Evolutionary conservation across 768 basidiomycete species (phyloP).

Genomic region (Suillus luteus): DNA sequence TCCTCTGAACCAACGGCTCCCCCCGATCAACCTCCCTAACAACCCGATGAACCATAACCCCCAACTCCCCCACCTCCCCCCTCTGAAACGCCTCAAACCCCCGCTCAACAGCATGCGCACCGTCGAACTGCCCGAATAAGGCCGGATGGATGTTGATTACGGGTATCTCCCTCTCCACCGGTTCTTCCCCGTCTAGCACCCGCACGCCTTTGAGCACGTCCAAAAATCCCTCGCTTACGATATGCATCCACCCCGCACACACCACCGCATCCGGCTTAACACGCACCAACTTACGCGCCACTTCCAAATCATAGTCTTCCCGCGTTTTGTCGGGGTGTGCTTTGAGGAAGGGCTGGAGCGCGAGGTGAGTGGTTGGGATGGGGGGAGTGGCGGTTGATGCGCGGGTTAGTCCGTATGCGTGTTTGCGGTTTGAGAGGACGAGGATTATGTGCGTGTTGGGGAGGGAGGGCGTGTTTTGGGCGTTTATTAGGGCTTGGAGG

Average conservation of each 20-base stretch:
- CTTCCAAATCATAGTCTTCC: slow-evolving; percentile 81
- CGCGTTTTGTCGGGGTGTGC: slow-evolving; percentile 71
- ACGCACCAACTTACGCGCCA: slow-evolving; percentile 52
- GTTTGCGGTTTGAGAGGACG: slow-evolving; percentile 91
- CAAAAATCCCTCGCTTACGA: slow-evolving; percentile 81
- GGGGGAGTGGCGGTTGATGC: slow-evolving; percentile 69
- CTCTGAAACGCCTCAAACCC: slow-evolving; percentile 87
- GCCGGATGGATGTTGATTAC: slow-evolving; percentile 98
- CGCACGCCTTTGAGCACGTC: slow-evolving; percentile 56
- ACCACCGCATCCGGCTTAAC: slow-evolving; percentile 83
- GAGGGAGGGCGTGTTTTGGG: slow-evolving; percentile 71
- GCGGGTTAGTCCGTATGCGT: slow-evolving; percentile 86
- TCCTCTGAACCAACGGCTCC: slow-evolving; percentile 78
- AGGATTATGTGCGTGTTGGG: slow-evolving; percentile 71
- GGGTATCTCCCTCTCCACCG: slow-evolving; percentile 50
- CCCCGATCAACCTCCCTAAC: slow-evolving; percentile 93
- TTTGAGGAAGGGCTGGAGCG: slow-evolving; percentile 83
- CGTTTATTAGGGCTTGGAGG: slow-evolving; percentile 94
- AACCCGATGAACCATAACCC: slow-evolving; percentile 93
- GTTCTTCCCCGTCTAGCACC: slow-evolving; percentile 35
- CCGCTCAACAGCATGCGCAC: slow-evolving; percentile 86
- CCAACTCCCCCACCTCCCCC: slow-evolving; percentile 76
- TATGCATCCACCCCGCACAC: slow-evolving; percentile 99
- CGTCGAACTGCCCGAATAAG: slow-evolving; percentile 94
- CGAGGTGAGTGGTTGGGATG: slow-evolving; percentile 82